Base-by-base conservation (phyloP, 179 eudicot genomes). In the Heliamphora pulchella region DNA sequence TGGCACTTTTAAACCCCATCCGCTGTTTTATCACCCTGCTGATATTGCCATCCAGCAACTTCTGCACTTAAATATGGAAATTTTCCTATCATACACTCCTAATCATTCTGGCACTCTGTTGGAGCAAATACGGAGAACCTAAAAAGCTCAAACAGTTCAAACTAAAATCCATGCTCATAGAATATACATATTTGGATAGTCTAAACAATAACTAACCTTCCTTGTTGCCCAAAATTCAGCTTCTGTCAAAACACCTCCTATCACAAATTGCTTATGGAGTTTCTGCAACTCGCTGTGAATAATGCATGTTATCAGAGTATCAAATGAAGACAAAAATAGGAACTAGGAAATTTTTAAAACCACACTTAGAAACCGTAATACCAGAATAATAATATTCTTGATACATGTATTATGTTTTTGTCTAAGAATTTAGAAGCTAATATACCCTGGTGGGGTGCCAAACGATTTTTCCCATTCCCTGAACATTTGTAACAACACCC, bases 211-310 rank as follows among this genome's bases (percentile, higher is more conserved):
- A 74, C 85, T 80, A 80, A 96, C 99, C 98, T 92, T 94, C 84
- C 99, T 91, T 44, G 98, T 87, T 22, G 97, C 97, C 99, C 99
- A 94, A 84, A 96, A 96, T 80, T 96, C 99, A 81, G 90, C 91
- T 82, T 94, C 99, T 67, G 97, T 81, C 88, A 96, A 81, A 80
- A 90, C 85, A 63, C 87, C 86, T 69, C 93, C 89, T 54, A 88
- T 78, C 46, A 96, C 98, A 84, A 96, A 89, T 82, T 94, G 92
- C 84, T 89, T 89, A 83, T 96, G 98, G 80, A 96, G 96, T 86
- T 85, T 92, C 84, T 87, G 92, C 89, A 96, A 84, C 87, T 96
- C 98, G 73, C 99, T 94, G 90, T 82, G 84, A 88, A 50, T 18
- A 41, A 62, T 62, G 66, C 46, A 14, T 50, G 46, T 65, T 62